Percentiles rank a stretch among this genome's conserved stretches.
Conservation (phyloP, 2,329 filamentous ascomycete genomes). For the Fonsecaea monophora region DNA sequence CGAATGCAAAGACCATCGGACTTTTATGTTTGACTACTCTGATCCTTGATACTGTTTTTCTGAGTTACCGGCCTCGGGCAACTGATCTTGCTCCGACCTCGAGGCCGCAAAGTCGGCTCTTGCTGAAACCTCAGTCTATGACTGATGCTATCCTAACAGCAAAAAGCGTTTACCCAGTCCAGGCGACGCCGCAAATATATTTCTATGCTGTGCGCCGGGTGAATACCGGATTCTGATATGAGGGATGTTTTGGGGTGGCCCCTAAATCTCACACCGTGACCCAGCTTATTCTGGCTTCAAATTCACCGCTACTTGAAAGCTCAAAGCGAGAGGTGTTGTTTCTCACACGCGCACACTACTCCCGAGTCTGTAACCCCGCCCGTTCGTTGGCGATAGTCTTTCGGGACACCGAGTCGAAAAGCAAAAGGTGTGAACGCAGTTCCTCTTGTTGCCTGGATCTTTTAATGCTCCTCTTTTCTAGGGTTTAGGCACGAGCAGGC, state of each 20-base stretch:
- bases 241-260: background rate
- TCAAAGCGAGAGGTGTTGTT: background rate
- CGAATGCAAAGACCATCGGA: conserved; percentile 22
- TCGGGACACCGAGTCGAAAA: background rate
- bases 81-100: conserved; percentile 5
- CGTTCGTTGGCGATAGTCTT: background rate
- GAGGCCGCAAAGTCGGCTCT: conserved; percentile 5
- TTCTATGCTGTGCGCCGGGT: background rate
- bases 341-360: background rate
- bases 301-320: conserved; percentile 21
- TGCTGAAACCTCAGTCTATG: background rate
- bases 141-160: background rate
- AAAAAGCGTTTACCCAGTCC: background rate
- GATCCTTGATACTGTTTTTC: conserved; percentile 1
- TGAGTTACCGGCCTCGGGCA: conserved; percentile 13
- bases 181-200: background rate
- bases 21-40: conserved; percentile 9
- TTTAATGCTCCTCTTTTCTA: conserved; percentile 12
- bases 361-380: conserved; percentile 4
- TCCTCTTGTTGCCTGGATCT: conserved; percentile 3
- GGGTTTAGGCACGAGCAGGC: conserved; percentile 16
- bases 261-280: conserved; percentile 4
- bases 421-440: conserved; percentile 13
- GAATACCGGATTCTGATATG: background rate
- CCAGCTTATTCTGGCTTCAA: conserved; percentile 9